A percentile compares a stretch with the other conserved stretches of the same genome.
Conservation (phyloP, 371 early-diverging fungal genomes). For the Syncephalastrum contaminatum region DNA sequence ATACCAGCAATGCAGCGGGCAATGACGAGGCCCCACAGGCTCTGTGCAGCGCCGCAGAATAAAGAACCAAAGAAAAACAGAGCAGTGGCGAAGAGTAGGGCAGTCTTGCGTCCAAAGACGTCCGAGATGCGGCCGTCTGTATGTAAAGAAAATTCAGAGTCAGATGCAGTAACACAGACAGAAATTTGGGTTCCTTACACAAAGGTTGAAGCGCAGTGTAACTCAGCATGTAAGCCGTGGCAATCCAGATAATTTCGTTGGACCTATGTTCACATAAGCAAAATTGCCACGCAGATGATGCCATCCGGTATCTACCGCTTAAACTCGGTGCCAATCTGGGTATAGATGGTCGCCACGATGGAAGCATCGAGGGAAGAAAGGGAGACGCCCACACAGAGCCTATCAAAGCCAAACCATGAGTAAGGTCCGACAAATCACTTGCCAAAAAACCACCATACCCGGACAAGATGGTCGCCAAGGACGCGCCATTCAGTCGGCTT, state of each 20-base stretch:
- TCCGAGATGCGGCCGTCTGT: conserved; percentile 59
- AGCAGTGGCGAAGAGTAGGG: conserved; percentile 54
- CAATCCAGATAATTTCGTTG: conserved; percentile 70
- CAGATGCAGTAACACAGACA: conserved; percentile 1
- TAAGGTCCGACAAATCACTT: background rate
- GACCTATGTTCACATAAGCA: conserved; percentile 24
- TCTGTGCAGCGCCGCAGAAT: conserved; percentile 56
- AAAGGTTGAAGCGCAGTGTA: conserved; percentile 77
- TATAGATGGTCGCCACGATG: conserved; percentile 79
- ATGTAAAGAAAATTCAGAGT: background rate
- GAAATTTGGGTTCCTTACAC: conserved; percentile 39
- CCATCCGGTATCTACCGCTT: conserved; percentile 32
- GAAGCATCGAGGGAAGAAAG: conserved; percentile 78
- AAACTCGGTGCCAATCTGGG: conserved; percentile 77
- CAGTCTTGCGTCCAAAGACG: conserved; percentile 68
- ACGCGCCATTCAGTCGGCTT: conserved; percentile 36
- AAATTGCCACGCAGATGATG: background rate
- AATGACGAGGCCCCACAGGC: conserved; percentile 67
- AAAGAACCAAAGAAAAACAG: conserved; percentile 59
- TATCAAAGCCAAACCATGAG: conserved; percentile 5
- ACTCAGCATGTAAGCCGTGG: conserved; percentile 74
- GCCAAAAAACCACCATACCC: conserved; percentile 20
- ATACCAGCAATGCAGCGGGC: conserved; percentile 76
- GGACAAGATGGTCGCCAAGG: conserved; percentile 30
- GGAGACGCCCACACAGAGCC: conserved; percentile 50